A percentile compares a stretch with the other conserved stretches of the same genome.
Conservation (phyloP, 768 basidiomycete genomes). For the Boletus pseudopeckii region DNA sequence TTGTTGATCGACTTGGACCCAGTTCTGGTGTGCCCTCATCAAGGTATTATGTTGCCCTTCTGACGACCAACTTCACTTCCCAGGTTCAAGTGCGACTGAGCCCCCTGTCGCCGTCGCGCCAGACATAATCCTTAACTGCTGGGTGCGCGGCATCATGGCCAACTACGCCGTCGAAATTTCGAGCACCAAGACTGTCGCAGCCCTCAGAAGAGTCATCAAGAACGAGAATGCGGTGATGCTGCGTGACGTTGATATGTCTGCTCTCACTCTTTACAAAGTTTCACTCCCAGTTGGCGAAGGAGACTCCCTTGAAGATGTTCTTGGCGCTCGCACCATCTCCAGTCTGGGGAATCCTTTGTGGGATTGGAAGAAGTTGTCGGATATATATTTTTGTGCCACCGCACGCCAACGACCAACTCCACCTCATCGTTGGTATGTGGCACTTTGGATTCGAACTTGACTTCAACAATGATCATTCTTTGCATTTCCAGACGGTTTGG, state of each 20-base stretch:
- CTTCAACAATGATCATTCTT: background rate
- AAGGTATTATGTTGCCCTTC: background rate
- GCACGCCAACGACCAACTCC: background rate
- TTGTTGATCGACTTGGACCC: background rate
- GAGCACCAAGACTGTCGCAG: background rate
- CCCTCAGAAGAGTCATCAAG: slow-evolving; percentile 1
- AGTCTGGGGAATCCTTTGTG: background rate
- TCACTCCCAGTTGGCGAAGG: too few relatives aligned
- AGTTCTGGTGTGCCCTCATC: background rate
- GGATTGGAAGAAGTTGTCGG: background rate
- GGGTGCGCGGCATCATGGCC: background rate
- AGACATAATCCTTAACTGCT: background rate
- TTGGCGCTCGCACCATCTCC: background rate
- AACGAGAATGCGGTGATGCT: too few relatives aligned
- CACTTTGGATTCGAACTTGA: background rate
- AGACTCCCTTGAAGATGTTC: too few relatives aligned
- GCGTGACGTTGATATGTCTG: too few relatives aligned
- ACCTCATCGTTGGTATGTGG: background rate
- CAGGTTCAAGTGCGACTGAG: background rate
- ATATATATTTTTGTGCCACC: background rate
- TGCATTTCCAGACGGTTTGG: background rate
- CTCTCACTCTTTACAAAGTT: slow-evolving; percentile 1
- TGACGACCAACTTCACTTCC: background rate
- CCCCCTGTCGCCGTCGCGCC: background rate
- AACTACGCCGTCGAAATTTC: background rate